Evolutionary conservation across 2,329 filamentous ascomycete species (phyloP).

Genomic region (Arachnopeziza araneosa): DNA sequence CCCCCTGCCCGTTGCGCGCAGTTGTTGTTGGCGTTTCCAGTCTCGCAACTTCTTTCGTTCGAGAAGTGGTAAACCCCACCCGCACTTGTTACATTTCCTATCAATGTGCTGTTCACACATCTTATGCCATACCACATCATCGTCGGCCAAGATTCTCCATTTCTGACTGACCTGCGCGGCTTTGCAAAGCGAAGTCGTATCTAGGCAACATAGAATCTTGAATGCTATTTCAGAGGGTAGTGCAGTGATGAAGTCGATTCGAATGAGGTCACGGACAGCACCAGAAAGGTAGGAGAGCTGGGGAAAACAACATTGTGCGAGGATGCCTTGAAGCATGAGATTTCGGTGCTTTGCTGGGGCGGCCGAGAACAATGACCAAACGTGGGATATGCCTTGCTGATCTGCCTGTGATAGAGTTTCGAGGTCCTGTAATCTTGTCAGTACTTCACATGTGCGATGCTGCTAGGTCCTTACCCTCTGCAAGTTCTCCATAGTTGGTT

Average conservation of each 20-base stretch:
- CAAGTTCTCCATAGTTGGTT: constrained; percentile 91
- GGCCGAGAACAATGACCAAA: constrained; percentile 97
- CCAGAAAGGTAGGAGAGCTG: constrained; percentile 90
- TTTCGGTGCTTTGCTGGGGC: constrained; percentile 91
- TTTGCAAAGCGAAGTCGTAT: constrained; percentile 91
- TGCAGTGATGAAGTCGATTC: constrained; percentile 91
- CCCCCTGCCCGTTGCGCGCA: constrained; percentile 56
- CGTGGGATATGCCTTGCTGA: constrained; percentile 92
- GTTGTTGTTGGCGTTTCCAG: constrained; percentile 70
- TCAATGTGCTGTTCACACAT: constrained; percentile 99
- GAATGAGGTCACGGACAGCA: constrained; percentile 87
- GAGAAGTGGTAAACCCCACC: constrained; percentile 86
- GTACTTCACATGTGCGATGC: neutral
- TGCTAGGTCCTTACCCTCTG: constrained; percentile 63
- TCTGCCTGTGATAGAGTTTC: constrained; percentile 76
- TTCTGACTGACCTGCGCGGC: constrained; percentile 87
- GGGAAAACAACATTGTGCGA: constrained; percentile 95
- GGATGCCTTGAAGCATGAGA: constrained; percentile 92
- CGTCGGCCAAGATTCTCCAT: constrained; percentile 88
- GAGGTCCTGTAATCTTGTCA: constrained; percentile 55
- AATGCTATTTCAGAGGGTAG: constrained; percentile 87
- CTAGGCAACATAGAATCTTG: constrained; percentile 87
- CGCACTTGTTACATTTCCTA: constrained; percentile 88
- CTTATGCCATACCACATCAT: constrained; percentile 94
- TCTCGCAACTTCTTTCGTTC: constrained; percentile 84